Percentiles rank a stretch among this genome's conserved stretches.
Conservation (phyloP, 2,329 filamentous ascomycete species). For the Aspergillus proliferans region DNA sequence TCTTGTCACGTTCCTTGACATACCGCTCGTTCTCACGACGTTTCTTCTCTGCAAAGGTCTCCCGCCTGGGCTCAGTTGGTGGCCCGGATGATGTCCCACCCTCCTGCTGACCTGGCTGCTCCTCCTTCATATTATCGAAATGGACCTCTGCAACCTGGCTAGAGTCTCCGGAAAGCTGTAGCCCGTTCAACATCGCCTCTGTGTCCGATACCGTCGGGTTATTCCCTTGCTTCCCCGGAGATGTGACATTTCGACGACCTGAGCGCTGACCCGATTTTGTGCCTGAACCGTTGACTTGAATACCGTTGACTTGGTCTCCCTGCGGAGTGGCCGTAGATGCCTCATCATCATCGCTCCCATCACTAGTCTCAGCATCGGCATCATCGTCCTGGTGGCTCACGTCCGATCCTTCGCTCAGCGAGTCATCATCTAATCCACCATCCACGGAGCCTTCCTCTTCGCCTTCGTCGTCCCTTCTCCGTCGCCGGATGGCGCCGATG, state of each 20-base stretch:
- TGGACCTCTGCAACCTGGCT: slow-evolving; percentile 40
- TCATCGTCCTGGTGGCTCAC: slow-evolving; percentile 54
- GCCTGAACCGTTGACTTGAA: slow-evolving; percentile 24
- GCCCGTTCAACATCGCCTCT: slow-evolving; percentile 55
- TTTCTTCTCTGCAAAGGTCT: slow-evolving; percentile 62
- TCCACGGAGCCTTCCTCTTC: slow-evolving; percentile 45
- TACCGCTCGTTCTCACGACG: slow-evolving; percentile 87
- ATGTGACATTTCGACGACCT: slow-evolving; percentile 30
- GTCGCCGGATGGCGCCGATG: slow-evolving; percentile 40
- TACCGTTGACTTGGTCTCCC: slow-evolving; percentile 15
- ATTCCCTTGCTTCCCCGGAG: slow-evolving; percentile 26
- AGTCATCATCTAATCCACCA: slow-evolving; percentile 54
- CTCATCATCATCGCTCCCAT: slow-evolving; percentile 51
- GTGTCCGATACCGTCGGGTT: slow-evolving; percentile 48
- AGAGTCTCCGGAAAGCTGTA: slow-evolving; percentile 42
- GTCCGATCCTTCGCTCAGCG: slow-evolving; percentile 56
- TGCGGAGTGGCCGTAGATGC: slow-evolving; percentile 22
- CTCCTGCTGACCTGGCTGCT: slow-evolving; percentile 16
- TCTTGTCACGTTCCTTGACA: slow-evolving; percentile 76
- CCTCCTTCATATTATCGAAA: slow-evolving; percentile 43
- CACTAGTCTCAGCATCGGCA: slow-evolving; percentile 54
- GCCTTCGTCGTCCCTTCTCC: slow-evolving; percentile 43
- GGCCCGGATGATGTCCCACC: slow-evolving; percentile 37
- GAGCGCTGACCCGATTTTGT: slow-evolving; percentile 20
- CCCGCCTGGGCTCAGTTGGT: slow-evolving; percentile 38